These are phyloP conservation scores for Ogataea ganodermae DNA, from an alignment of 805 yeast genomes.

Conservation along the genomic window DNA sequence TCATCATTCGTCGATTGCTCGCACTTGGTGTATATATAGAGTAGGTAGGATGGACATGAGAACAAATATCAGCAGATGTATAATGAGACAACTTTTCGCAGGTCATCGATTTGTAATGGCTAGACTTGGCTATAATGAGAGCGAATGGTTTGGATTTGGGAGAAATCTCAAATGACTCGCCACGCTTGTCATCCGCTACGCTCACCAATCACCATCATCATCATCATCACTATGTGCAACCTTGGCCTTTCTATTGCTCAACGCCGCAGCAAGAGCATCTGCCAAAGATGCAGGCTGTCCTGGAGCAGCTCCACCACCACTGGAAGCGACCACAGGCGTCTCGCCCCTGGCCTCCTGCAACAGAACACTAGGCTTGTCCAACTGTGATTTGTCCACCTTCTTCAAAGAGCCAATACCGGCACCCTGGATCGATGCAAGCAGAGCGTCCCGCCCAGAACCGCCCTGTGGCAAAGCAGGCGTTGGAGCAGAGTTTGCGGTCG, in stretches of 20 bases:
- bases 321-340: conserved; percentile 40
- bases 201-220: conserved; percentile 75
- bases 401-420: conserved; percentile 71
- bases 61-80: no score
- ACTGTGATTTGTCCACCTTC: conserved; percentile 79
- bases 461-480: conserved; percentile 42
- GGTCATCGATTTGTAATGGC: neutral
- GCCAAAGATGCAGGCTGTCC: conserved; percentile 68
- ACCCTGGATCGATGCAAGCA: conserved; percentile 81
- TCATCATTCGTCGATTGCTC: no score
- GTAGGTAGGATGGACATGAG: no score
- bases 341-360: conserved; percentile 75
- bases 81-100: no score
- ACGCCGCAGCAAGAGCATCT: conserved; percentile 86
- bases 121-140: no score
- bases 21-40: no score
- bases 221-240: conserved; percentile 83
- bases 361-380: conserved; percentile 76
- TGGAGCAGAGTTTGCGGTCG: conserved; percentile 35
- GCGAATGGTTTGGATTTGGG: no score
- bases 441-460: conserved; percentile 73
- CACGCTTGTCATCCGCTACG: neutral
- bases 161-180: neutral
- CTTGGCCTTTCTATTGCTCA: conserved; percentile 77
- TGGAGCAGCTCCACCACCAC: conserved; percentile 35